Percentiles rank a stretch among this genome's conserved stretches.
phyloP scores from a whole-genome alignment of 108 stramenopile species.

The Cyclotella sp. region DNA sequence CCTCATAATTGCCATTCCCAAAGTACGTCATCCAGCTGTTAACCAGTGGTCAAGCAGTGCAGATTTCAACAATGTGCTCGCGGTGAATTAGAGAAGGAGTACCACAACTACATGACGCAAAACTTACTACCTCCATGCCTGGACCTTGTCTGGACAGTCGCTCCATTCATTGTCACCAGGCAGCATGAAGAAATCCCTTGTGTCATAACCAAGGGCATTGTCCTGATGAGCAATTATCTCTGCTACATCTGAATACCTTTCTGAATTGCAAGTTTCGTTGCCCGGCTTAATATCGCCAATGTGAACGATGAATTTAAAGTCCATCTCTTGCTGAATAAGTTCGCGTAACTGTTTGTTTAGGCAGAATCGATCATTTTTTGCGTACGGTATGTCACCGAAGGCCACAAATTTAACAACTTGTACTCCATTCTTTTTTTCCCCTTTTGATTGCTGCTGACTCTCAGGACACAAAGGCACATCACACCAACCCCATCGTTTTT shows the following conservation, averaged over 20 bases:
- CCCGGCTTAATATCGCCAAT: constrained; percentile 28
- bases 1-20: constrained; percentile 32
- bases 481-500: too few species aligned
- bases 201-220: constrained; percentile 33
- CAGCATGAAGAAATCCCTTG: constrained; percentile 29
- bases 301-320: constrained; percentile 17
- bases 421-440: background rate
- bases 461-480: too few species aligned
- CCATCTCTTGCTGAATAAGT: constrained; percentile 3
- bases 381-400: background rate
- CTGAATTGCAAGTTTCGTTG: background rate
- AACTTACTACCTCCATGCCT: background rate
- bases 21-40: constrained; percentile 41
- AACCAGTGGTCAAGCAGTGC: too few species aligned
- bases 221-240: constrained; percentile 12
- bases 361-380: constrained; percentile 8
- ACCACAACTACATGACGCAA: too few species aligned
- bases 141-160: constrained; percentile 24
- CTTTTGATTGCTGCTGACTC: too few species aligned
- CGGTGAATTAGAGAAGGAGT: too few species aligned
- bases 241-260: constrained; percentile 7
- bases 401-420: background rate
- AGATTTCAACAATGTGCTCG: background rate
- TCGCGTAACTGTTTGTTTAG: constrained; percentile 20
- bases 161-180: constrained; percentile 40